Percentiles rank a stretch among this genome's conserved stretches.
Conservation (phyloP, 2,329 filamentous ascomycete genomes). For the Fonsecaea erecta region DNA sequence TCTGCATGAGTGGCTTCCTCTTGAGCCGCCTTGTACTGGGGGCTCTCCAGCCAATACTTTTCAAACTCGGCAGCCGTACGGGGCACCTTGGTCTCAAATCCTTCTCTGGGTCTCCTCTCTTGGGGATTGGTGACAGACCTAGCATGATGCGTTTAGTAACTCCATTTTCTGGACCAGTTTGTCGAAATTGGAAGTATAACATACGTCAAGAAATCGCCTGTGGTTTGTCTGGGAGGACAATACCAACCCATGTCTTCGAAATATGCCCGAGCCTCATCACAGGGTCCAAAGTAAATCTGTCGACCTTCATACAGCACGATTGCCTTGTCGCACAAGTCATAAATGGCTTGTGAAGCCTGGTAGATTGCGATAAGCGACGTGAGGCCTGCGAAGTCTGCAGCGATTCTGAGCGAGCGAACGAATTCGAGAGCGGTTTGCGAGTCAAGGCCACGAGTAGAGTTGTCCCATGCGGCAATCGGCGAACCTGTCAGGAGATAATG, state of each 20-base stretch:
- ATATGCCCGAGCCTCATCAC: constrained; percentile 63
- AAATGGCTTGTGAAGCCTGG: constrained; percentile 56
- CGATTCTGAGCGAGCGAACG: constrained; percentile 56
- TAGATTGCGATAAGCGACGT: constrained; percentile 63
- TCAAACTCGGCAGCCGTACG: constrained; percentile 66
- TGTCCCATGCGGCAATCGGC: constrained; percentile 59
- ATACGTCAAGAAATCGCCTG: constrained; percentile 69
- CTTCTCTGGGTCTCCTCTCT: constrained; percentile 51
- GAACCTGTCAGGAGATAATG: constrained; percentile 39
- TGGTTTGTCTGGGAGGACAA: constrained; percentile 65
- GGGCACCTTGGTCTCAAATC: constrained; percentile 52
- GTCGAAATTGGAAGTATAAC: constrained; percentile 48
- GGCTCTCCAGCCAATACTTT: constrained; percentile 59
- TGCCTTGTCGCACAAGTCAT: constrained; percentile 71
- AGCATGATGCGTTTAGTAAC: not conserved
- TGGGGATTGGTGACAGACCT: constrained; percentile 64
- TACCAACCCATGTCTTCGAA: constrained; percentile 69
- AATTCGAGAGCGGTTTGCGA: constrained; percentile 64
- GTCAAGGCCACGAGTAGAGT: constrained; percentile 58
- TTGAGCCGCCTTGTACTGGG: constrained; percentile 60
- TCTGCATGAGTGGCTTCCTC: constrained; percentile 56
- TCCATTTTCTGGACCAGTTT: not conserved
- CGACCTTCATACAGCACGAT: constrained; percentile 70
- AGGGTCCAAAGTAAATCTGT: constrained; percentile 68
- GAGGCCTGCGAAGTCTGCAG: constrained; percentile 55